These are phyloP conservation scores for Fusarium gaditjirri DNA, from an alignment of 2,329 filamentous ascomycete genomes.

Conservation along the genomic window DNA sequence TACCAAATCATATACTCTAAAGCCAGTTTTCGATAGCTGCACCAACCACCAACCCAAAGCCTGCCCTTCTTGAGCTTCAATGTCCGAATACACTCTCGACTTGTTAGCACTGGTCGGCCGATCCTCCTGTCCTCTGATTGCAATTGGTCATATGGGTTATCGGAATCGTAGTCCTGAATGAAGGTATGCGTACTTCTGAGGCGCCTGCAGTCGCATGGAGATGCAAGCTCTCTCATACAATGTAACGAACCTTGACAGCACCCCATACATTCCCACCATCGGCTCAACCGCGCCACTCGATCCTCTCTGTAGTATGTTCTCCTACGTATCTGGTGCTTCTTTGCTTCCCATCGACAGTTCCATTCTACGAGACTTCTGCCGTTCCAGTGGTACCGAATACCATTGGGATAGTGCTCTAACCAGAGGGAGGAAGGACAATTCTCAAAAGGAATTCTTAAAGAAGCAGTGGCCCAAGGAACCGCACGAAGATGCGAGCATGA, in stretches of 20 bases:
- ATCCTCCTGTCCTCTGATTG: not conserved
- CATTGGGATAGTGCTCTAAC: conserved; percentile 14
- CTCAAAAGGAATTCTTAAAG: not conserved
- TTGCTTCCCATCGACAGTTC: not conserved
- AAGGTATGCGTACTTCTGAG: not conserved
- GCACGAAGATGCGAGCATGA: not conserved
- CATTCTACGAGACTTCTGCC: not conserved
- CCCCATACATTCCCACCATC: conserved; percentile 9
- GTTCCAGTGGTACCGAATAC: conserved; percentile 7
- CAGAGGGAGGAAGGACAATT: not conserved
- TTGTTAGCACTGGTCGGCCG: not conserved
- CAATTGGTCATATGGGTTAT: not conserved
- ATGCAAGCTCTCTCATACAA: not conserved
- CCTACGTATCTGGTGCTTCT: not conserved
- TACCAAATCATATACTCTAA: not conserved
- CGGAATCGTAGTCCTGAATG: not conserved
- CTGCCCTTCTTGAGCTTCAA: not conserved
- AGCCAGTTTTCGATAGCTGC: not conserved
- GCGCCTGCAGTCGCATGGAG: not conserved
- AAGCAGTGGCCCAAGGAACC: conserved; percentile 1
- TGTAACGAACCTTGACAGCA: not conserved
- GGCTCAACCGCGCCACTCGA: not conserved
- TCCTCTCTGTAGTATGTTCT: not conserved
- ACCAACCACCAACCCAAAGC: not conserved
- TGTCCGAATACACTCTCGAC: conserved; percentile 1